Evolutionary conservation across 2,329 filamentous ascomycete genomes (phyloP).

Genomic region (Rhynchosporium agropyri): DNA sequence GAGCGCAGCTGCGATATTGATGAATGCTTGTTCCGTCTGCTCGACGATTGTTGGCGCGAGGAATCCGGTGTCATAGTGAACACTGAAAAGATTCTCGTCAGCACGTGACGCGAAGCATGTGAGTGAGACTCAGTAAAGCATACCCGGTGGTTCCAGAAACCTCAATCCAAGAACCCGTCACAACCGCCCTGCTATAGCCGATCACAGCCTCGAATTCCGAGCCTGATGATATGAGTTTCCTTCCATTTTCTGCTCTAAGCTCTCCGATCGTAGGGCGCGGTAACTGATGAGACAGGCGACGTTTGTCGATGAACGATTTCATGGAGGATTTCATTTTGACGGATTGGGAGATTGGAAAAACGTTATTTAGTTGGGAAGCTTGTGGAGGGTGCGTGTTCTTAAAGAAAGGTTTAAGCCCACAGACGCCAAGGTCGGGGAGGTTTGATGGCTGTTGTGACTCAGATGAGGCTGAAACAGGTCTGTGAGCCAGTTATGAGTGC

Average conservation of each 20-base stretch:
- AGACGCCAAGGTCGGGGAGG: not conserved
- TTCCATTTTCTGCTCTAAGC: constrained; percentile 11
- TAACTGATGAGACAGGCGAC: constrained; percentile 7
- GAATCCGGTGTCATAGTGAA: constrained; percentile 14
- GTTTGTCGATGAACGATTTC: constrained; percentile 15
- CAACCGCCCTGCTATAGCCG: constrained; percentile 12
- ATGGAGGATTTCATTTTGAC: constrained; percentile 7
- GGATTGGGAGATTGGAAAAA: not conserved
- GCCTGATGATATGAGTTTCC: constrained; percentile 6
- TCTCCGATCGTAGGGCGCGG: constrained; percentile 15
- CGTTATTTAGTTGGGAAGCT: no score
- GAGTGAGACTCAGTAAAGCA: not conserved
- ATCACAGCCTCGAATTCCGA: constrained; percentile 15
- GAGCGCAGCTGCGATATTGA: constrained; percentile 17
- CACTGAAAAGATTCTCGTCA: constrained; percentile 1
- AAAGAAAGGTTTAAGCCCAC: not conserved
- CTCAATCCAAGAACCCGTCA: constrained; percentile 14
- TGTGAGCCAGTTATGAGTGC: not conserved
- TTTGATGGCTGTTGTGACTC: constrained; percentile 10
- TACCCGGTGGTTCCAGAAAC: constrained; percentile 18
- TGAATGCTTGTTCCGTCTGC: constrained; percentile 17
- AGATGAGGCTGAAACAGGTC: constrained; percentile 4
- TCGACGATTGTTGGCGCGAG: constrained; percentile 6
- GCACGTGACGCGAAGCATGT: not conserved
- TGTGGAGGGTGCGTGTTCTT: not conserved